Base-by-base conservation (phyloP, 169 alveolate genomes). In the Cryptosporidium tyzzeri region DNA sequence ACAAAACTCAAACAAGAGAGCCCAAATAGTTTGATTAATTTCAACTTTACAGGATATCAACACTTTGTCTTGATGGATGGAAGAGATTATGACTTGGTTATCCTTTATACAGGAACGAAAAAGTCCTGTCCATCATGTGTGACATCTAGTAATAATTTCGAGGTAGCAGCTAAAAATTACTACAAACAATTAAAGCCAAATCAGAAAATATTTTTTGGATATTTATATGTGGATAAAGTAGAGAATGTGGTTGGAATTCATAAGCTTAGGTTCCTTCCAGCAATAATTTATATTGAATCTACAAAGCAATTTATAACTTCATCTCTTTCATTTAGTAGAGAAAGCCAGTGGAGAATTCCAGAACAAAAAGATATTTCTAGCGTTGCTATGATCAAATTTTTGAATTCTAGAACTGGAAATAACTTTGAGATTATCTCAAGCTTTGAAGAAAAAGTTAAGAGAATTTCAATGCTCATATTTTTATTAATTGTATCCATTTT, bases 331-430 rank as follows among this genome's bases (percentile, higher is more conserved):
- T 80, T 80, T 62, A 80, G 29, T 41, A 80, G 89, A 65, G 89
- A 80, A 41, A 80, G 41, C 59, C 89, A 80, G 53, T 80, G 89
- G 89, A 80, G 89, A 62, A 80, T 80, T 44, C 89, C 89, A 5
- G 89, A 80, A 65, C 89, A 80, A 67, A 80, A 80, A 23, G 89
- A 80, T 48, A 23, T 62, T 39, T 80, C 89, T 9, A 39, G 75
- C 5, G 48, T 23, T 26, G 89, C 89, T 16, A 80, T 80, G 74
- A 59, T 80, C 21, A 65, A 26, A 29, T 80, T 80, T 45, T n/a
- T 80, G 12, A 80, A 80, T 65, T 44, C 73, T 7, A 80, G 75
- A n/a, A 61, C 89, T 21, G 89, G 89, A 41, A 80, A 45, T 10
- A 41, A 67, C 55, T 62, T 37, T 62, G 68, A 59, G 62, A 80